Evolutionary conservation across 257 asterid species (phyloP).

Genomic region (Nicotiana knightiana): DNA sequence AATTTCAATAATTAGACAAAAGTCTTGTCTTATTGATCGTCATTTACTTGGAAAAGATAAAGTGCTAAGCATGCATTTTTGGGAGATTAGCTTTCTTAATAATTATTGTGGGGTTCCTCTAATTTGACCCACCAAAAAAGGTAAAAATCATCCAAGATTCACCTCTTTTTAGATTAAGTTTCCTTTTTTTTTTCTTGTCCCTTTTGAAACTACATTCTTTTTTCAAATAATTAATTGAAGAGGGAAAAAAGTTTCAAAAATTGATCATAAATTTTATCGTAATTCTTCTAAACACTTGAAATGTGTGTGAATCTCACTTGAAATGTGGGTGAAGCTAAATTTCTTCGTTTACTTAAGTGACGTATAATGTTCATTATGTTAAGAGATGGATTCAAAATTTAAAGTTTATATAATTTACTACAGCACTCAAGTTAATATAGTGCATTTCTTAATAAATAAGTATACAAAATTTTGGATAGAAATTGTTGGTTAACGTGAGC

Average conservation of each 20-base stretch:
- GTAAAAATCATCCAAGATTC: neutral
- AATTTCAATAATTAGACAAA: neutral
- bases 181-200: neutral
- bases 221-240: neutral
- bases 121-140: neutral
- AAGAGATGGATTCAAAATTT: no score
- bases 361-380: no score
- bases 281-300: neutral
- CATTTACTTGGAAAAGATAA: neutral
- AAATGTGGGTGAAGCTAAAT: no score
- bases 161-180: neutral
- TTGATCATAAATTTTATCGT: neutral
- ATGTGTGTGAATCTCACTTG: no score
- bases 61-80: slow-evolving; percentile 2
- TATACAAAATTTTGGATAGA: no score
- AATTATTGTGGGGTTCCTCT: neutral
- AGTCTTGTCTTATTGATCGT: neutral
- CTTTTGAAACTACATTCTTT: no score
- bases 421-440: no score
- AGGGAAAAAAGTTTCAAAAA: neutral
- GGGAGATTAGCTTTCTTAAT: slow-evolving; percentile 10
- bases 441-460: no score
- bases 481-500: no score
- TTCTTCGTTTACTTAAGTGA: no score
- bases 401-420: no score